Percentiles rank a stretch among this genome's conserved stretches.
These are phyloP conservation scores for Globisporangium nodosum DNA, from an alignment of 352 stramenopile genomes.

Conservation along the genomic window DNA sequence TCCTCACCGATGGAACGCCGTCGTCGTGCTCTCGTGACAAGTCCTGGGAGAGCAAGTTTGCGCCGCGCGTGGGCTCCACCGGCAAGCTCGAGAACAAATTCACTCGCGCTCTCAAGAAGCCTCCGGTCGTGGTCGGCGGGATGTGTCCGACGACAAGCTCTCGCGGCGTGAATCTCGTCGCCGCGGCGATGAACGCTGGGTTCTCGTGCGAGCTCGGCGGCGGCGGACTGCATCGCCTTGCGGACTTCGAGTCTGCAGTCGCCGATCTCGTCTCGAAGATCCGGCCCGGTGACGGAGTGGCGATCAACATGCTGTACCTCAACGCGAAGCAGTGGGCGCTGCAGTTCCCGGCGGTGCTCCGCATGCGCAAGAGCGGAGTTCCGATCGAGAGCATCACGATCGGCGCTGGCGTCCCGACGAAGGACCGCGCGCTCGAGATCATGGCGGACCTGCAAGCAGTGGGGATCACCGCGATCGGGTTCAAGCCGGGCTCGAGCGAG, in stretches of 20 bases:
- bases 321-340: conserved; percentile 88
- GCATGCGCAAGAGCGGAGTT: conserved; percentile 67
- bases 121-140: conserved; percentile 74
- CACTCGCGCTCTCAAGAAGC: conserved; percentile 67
- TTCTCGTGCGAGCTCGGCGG: conserved; percentile 77
- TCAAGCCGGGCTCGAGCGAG: conserved; percentile 81
- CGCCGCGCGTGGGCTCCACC: conserved; percentile 30
- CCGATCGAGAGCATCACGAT: conserved; percentile 89
- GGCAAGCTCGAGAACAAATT: conserved; percentile 67
- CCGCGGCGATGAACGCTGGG: conserved; percentile 72
- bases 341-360: conserved; percentile 86
- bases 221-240: conserved; percentile 58
- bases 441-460: conserved; percentile 52
- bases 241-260: conserved; percentile 70
- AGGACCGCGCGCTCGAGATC: conserved; percentile 76
- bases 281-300: conserved; percentile 62
- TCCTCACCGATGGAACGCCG: conserved; percentile 22
- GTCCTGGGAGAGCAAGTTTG: conserved; percentile 56
- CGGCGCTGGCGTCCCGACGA: conserved; percentile 74
- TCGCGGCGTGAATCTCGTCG: conserved; percentile 75
- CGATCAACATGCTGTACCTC: conserved; percentile 89
- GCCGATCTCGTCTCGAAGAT: conserved; percentile 66
- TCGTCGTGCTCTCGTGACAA: conserved; percentile 2
- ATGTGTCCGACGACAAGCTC: conserved; percentile 87
- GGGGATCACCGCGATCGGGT: conserved; percentile 76